A percentile compares a stretch with the other conserved stretches of the same genome.
Evolutionary conservation across 345 rosid species (phyloP).

Genomic region (Camelina sativa): DNA sequence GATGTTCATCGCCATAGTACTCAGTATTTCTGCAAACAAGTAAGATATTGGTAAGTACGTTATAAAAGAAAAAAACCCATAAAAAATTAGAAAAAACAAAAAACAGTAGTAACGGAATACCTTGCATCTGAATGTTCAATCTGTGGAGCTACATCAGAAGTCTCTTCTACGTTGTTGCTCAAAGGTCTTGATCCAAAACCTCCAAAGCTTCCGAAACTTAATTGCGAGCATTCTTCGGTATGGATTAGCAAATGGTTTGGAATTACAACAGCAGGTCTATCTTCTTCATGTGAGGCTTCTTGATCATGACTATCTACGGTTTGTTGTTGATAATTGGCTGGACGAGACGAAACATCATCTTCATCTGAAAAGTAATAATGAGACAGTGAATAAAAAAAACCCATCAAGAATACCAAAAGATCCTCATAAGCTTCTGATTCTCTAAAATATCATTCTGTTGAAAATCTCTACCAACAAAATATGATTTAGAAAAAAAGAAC

Average conservation of each 20-base stretch:
- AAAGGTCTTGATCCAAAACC: conserved; percentile 58
- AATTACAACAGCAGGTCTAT: conserved; percentile 78
- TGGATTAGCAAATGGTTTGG: conserved; percentile 94
- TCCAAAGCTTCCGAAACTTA: conserved; percentile 98
- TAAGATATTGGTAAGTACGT: conserved; percentile 20
- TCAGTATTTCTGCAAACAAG: conserved; percentile 64
- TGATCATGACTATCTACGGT: conserved; percentile 61
- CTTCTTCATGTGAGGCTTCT: conserved; percentile 60
- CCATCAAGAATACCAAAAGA: conserved; percentile 15
- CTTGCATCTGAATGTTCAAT: conserved; percentile 66
- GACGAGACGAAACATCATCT: conserved; percentile 58
- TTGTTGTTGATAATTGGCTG: conserved; percentile 63
- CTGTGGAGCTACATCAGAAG: conserved; percentile 56
- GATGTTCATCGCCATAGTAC: conserved; percentile 75
- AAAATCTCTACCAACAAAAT: conserved; percentile 13
- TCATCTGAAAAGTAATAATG: conserved; percentile 56
- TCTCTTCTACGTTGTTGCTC: conserved; percentile 65
- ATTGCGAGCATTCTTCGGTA: conserved; percentile 77
- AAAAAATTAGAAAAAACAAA: not conserved
- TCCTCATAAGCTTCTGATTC: not conserved
- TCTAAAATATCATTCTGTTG: not conserved
- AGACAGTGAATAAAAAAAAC: conserved; percentile 1
- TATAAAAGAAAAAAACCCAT: not conserved
- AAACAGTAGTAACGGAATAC: conserved; percentile 42
- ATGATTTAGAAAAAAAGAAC: conserved; percentile 23